Conservation (phyloP, 2,329 filamentous ascomycete genomes). For the Alternaria arbusti region DNA sequence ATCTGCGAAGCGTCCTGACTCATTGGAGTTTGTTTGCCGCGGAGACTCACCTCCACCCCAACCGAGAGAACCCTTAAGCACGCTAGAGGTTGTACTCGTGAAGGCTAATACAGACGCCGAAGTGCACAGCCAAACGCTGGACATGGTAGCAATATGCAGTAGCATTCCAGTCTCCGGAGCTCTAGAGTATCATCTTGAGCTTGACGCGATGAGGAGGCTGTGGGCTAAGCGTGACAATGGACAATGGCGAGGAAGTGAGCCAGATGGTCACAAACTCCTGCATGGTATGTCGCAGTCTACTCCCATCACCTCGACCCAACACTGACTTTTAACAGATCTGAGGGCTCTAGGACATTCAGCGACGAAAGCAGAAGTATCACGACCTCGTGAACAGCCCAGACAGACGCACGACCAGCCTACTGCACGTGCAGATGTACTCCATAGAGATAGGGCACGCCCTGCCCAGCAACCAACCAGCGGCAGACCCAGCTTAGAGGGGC, state of each 20-base stretch:
- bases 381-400: background rate
- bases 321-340: slow-evolving; percentile 22
- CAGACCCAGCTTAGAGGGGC: background rate
- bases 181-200: slow-evolving; percentile 31
- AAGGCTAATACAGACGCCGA: slow-evolving; percentile 23
- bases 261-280: slow-evolving; percentile 28
- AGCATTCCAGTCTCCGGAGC: slow-evolving; percentile 27
- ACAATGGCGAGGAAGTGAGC: slow-evolving; percentile 31
- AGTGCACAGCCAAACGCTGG: slow-evolving; percentile 25
- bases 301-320: background rate
- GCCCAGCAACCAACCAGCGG: background rate
- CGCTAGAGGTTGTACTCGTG: slow-evolving; percentile 32
- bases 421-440: background rate
- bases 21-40: slow-evolving; percentile 12
- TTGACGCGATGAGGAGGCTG: slow-evolving; percentile 24
- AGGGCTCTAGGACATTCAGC: slow-evolving; percentile 8
- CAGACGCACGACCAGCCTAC: background rate
- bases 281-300: slow-evolving; percentile 16
- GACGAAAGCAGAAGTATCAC: background rate
- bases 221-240: slow-evolving; percentile 33
- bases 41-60: slow-evolving; percentile 1
- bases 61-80: slow-evolving; percentile 20
- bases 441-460: background rate
- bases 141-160: slow-evolving; percentile 25
- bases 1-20: slow-evolving; percentile 5